phyloP scores from a whole-genome alignment of 2,329 filamentous ascomycete species.

The Monilinia fructicola region DNA sequence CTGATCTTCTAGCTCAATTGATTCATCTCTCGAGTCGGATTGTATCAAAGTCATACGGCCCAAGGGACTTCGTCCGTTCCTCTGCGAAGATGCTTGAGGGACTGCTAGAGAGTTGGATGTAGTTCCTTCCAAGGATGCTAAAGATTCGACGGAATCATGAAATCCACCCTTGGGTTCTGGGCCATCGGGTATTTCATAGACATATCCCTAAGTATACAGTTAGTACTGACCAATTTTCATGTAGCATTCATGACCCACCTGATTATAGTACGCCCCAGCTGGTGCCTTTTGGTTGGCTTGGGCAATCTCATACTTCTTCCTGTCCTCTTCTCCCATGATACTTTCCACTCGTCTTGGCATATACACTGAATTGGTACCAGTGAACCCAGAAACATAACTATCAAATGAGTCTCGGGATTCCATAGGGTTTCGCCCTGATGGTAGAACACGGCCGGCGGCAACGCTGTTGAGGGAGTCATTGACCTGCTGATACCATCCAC shows the following conservation, averaged over 20 bases:
- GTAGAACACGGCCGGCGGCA: slow-evolving; percentile 44
- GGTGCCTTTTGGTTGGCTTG: slow-evolving; percentile 53
- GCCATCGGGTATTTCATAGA: slow-evolving; percentile 52
- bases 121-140: slow-evolving; percentile 32
- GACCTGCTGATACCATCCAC: slow-evolving; percentile 67
- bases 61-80: slow-evolving; percentile 41
- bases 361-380: slow-evolving; percentile 60
- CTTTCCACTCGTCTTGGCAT: slow-evolving; percentile 61
- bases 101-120: slow-evolving; percentile 27
- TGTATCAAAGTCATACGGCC: slow-evolving; percentile 41
- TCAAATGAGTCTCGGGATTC: slow-evolving; percentile 65
- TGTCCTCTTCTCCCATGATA: slow-evolving; percentile 77
- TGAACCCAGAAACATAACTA: slow-evolving; percentile 60
- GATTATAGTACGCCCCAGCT: slow-evolving; percentile 41
- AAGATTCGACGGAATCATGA: slow-evolving; percentile 44
- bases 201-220: slow-evolving; percentile 43
- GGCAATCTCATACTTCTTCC: slow-evolving; percentile 69
- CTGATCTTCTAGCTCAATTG: slow-evolving; percentile 35
- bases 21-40: slow-evolving; percentile 30
- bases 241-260: neutral
- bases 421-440: slow-evolving; percentile 41
- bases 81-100: slow-evolving; percentile 31
- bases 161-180: slow-evolving; percentile 46
- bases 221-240: neutral
- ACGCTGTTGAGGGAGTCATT: slow-evolving; percentile 66